Evolutionary conservation across 2,329 filamentous ascomycete genomes (phyloP), one percentile per base, ranked within the genome.

Genomic region (Tolypocladium guangdongense): DNA sequence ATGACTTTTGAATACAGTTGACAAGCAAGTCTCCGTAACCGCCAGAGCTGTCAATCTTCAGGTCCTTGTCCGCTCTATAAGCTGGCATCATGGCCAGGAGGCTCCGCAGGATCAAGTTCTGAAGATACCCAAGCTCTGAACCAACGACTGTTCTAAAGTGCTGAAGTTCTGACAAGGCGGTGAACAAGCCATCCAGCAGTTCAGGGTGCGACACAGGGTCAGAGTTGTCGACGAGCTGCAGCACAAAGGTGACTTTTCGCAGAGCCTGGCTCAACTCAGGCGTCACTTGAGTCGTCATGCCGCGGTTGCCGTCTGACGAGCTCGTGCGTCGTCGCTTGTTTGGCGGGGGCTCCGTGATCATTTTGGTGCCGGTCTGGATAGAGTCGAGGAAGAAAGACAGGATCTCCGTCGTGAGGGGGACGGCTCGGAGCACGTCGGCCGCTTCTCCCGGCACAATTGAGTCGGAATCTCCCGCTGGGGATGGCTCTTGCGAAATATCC

Each of bases 11-110:
- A 46, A 99, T 88, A 72, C 91, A 96, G 64, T 95, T 91, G 49
- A 97, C 90, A 52, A 99, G 83, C 47, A 97, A 72, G 66, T 99
- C 93, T 3, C 90, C 88, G 54, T 95, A 85, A 39, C 96, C 87
- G 38, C 84, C 84, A 2, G 88, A 86, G 47, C 83, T 82, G 66
- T 95, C 89, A 54, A 95, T 84, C 54, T 81, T 79, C 41, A 86
- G 73, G 36, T 70, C 71, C 63, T 76, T 75, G 67, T 82, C 75
- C 50, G 71, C 68, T 69, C 87, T 88, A 62, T 88, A 85, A 0
- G 83, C 82, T 55, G 90, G 86, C 60, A 97, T 83, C 71, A 97
- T 95, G 43, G 86, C 83, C 50, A 92, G 76, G 36, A 99, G 76
- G 61, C 88, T 90, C 58, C 87, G 82, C 39, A 99, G 78, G 8